phyloP scores from a whole-genome alignment of 108 stramenopile genomes.

The Tribonema minus region DNA sequence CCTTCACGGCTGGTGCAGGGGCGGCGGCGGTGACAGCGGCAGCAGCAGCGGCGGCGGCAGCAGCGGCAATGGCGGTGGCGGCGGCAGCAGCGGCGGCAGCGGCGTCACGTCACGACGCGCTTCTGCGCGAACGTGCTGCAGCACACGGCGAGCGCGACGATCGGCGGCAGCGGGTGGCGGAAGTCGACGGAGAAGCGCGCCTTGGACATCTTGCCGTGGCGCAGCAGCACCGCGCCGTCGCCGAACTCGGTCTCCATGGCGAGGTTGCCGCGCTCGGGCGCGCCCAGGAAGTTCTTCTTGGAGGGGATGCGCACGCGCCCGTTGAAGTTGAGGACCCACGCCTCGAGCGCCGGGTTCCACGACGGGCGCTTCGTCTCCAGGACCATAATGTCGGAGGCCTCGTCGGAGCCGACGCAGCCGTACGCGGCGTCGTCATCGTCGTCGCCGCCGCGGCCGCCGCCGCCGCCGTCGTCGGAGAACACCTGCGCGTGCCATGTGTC shows the following conservation, averaged over 20 bases:
- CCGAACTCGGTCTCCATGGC: slow-evolving; percentile 43
- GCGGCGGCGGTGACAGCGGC: too few species aligned
- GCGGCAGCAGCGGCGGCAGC: too few species aligned
- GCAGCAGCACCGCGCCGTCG: slow-evolving; percentile 47
- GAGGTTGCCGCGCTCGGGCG: slow-evolving; percentile 44
- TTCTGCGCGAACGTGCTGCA: slow-evolving; percentile 52
- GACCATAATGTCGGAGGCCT: slow-evolving; percentile 32
- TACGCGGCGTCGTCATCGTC: too few species aligned
- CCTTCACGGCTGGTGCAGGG: too few species aligned
- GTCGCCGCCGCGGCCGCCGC: too few species aligned
- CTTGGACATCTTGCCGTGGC: slow-evolving; percentile 57
- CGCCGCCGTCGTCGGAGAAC: too few species aligned
- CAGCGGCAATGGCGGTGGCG: too few species aligned
- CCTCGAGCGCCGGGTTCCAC: slow-evolving; percentile 45
- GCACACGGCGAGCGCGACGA: slow-evolving; percentile 51
- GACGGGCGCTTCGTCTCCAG: slow-evolving; percentile 42
- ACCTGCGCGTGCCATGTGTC: too few species aligned
- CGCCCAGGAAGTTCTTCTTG: slow-evolving; percentile 56
- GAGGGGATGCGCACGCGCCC: slow-evolving; percentile 55
- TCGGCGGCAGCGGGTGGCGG: slow-evolving; percentile 48
- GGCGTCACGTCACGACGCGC: slow-evolving; percentile 33
- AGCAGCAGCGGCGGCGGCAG: too few species aligned
- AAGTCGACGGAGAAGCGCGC: slow-evolving; percentile 54
- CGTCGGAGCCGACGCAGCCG: not conserved
- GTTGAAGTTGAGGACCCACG: slow-evolving; percentile 58